phyloP scores from a whole-genome alignment of 768 basidiomycete genomes.

The Suillus paluster region DNA sequence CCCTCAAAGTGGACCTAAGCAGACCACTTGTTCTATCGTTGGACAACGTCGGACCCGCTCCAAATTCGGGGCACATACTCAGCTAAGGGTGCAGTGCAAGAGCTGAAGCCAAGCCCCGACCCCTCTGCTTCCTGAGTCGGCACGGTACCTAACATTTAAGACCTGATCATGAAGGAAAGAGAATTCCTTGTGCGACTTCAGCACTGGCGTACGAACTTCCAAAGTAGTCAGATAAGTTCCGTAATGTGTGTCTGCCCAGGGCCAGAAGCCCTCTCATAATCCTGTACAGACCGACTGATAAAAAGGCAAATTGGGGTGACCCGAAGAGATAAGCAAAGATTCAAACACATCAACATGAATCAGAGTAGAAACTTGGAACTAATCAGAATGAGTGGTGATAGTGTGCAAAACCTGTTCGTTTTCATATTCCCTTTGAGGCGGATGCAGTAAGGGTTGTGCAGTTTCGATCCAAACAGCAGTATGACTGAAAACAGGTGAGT shows the following conservation, averaged over 20 bases:
- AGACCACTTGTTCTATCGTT: no score
- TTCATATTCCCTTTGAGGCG: conserved; percentile 17
- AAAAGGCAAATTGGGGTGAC: conserved; percentile 44
- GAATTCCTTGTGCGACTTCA: no score
- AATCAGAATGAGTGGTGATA: conserved; percentile 26
- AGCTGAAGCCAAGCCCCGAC: no score
- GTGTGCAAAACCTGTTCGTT: conserved; percentile 19
- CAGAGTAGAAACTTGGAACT: conserved; percentile 43
- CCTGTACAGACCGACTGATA: conserved; percentile 37
- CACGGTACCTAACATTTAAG: no score
- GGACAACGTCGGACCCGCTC: no score
- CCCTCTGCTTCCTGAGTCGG: no score
- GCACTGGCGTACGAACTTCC: no score
- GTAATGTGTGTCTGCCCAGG: conserved; percentile 38
- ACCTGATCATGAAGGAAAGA: no score
- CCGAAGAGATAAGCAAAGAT: conserved; percentile 15
- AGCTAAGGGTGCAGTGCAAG: no score
- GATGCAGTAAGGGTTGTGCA: neutral
- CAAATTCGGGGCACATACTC: no score
- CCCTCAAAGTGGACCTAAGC: no score
- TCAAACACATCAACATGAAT: conserved; percentile 40
- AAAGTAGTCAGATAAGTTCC: no score
- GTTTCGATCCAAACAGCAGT: neutral
- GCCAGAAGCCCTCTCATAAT: conserved; percentile 50
- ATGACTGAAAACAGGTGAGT: neutral